Conservation (phyloP, 2,329 filamentous ascomycete species). For the Ramularia endophylla region DNA sequence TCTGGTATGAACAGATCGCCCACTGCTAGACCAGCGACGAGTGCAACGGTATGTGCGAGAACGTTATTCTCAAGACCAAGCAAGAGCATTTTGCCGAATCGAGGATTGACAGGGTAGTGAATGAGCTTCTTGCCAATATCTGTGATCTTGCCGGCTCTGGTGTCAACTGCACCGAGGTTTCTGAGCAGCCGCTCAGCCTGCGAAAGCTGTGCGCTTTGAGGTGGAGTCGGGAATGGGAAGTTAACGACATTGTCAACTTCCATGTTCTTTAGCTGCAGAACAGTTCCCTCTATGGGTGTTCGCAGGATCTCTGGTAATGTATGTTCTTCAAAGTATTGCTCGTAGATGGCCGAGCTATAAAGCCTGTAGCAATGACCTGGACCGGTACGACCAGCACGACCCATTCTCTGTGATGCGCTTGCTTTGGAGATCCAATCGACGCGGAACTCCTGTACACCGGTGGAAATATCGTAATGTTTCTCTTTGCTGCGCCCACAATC, state of each 20-base stretch:
- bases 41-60: conserved; percentile 75
- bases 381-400: conserved; percentile 90
- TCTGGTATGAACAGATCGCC: conserved; percentile 83
- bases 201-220: conserved; percentile 66
- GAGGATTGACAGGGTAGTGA: conserved; percentile 81
- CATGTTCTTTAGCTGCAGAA: conserved; percentile 93
- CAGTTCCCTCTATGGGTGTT: conserved; percentile 83
- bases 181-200: conserved; percentile 81
- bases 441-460: conserved; percentile 91
- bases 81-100: conserved; percentile 86
- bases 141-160: conserved; percentile 64
- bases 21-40: conserved; percentile 83
- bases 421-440: conserved; percentile 98
- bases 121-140: conserved; percentile 75
- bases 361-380: conserved; percentile 93
- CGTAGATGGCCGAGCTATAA: conserved; percentile 91
- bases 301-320: conserved; percentile 82
- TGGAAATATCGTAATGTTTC: conserved; percentile 77
- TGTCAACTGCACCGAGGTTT: conserved; percentile 74
- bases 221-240: conserved; percentile 93
- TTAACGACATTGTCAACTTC: conserved; percentile 83
- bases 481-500: conserved; percentile 92
- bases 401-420: conserved; percentile 82
- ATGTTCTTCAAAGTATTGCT: conserved; percentile 80
- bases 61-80: conserved; percentile 79